These are phyloP conservation scores for Breviolum minutum DNA, from an alignment of 73 alveolate species.

Conservation along the genomic window DNA sequence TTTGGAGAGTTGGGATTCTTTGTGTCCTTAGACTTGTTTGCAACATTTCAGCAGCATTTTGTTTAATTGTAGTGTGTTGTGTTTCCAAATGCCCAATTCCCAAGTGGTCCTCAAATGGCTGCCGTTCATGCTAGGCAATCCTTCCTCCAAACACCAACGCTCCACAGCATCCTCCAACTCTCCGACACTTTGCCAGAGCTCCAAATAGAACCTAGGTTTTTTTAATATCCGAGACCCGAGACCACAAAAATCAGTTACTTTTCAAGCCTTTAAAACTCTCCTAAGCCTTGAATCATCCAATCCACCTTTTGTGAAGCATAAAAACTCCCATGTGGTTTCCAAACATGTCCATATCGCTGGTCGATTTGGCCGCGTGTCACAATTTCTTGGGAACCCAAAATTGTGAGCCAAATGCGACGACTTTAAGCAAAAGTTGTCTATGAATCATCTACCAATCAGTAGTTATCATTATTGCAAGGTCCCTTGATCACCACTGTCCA, in stretches of 20 bases:
- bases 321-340: too few species aligned
- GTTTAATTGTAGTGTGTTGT: not conserved
- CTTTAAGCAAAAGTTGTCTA: not conserved
- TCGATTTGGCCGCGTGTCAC: too few species aligned
- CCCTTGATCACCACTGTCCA: not conserved
- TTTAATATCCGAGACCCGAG: not conserved
- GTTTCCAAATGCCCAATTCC: not conserved
- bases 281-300: too few species aligned
- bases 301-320: too few species aligned
- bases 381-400: too few species aligned
- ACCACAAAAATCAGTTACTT: too few species aligned
- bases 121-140: conserved; percentile 30
- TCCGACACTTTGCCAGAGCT: conserved; percentile 7
- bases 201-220: not conserved
- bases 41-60: not conserved
- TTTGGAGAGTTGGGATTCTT: not conserved
- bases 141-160: conserved; percentile 44
- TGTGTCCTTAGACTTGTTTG: not conserved
- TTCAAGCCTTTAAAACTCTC: too few species aligned
- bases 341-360: too few species aligned
- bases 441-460: not conserved
- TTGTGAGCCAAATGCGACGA: too few species aligned
- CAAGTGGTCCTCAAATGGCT: conserved; percentile 25
- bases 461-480: too few species aligned
- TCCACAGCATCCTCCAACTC: conserved; percentile 57